These are phyloP conservation scores for Geopyxis carbonaria DNA, from an alignment of 495 filamentous ascomycete genomes.

Conservation along the genomic window DNA sequence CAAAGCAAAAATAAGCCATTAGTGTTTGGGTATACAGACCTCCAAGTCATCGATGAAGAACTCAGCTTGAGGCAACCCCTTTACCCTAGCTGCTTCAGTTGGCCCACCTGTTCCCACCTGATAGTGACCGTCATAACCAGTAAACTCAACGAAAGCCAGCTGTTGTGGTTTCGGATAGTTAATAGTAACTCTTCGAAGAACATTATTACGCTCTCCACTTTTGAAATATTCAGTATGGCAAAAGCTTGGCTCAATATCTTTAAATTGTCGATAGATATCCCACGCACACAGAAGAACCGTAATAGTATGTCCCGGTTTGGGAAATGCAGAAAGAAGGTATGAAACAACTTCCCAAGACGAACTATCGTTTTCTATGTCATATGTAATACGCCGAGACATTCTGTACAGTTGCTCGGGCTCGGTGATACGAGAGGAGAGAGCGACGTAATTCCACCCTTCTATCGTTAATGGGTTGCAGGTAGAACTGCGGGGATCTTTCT, in stretches of 20 bases:
- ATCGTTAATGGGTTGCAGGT: not conserved
- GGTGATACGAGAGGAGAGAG: constrained; percentile 1
- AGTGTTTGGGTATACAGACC: constrained; percentile 2
- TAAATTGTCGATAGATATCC: not conserved
- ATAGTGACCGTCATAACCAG: constrained; percentile 2
- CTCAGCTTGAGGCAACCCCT: not conserved
- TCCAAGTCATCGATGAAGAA: constrained; percentile 5
- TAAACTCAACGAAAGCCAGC: constrained; percentile 6
- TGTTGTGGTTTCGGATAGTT: not conserved
- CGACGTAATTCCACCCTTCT: not conserved
- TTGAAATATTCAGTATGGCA: constrained; percentile 4
- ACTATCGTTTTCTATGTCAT: not conserved
- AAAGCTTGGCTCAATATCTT: constrained; percentile 3
- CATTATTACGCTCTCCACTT: not conserved
- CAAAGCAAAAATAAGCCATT: too few relatives aligned
- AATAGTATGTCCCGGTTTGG: not conserved
- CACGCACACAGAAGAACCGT: constrained; percentile 6
- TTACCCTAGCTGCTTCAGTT: not conserved
- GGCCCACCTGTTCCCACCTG: not conserved
- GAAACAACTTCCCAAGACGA: constrained; percentile 3
- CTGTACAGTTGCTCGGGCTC: not conserved
- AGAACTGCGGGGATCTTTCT: not conserved
- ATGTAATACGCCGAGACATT: constrained; percentile 4
- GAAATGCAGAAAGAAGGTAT: constrained; percentile 3
- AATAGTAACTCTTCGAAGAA: constrained; percentile 1